Conservation (phyloP, 2,329 filamentous ascomycete species). For the Fusarium verticillioides region DNA sequence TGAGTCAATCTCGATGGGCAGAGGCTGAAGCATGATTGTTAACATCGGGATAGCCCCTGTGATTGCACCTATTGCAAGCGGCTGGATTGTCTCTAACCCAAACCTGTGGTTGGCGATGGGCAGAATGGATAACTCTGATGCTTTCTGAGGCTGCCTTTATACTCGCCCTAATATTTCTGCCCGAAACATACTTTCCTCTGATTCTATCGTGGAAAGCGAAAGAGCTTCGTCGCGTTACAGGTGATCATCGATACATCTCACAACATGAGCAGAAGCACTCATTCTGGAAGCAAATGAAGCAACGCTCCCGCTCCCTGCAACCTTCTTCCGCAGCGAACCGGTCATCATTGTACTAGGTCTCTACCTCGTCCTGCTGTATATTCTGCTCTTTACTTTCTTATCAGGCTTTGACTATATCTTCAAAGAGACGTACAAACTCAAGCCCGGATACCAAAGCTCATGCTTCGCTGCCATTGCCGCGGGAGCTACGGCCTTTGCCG, state of each 20-base stretch:
- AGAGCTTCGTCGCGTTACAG: constrained; percentile 68
- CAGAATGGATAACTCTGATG: constrained; percentile 72
- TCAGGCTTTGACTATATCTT: constrained; percentile 63
- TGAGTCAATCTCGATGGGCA: neutral
- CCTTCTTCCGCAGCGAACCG: constrained; percentile 50
- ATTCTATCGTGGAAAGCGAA: constrained; percentile 69
- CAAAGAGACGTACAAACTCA: constrained; percentile 52
- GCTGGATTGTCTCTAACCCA: neutral
- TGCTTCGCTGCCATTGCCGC: constrained; percentile 56
- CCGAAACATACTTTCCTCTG: constrained; percentile 70
- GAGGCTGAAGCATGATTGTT: too few relatives aligned
- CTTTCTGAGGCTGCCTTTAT: constrained; percentile 66
- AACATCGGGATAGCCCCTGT: neutral
- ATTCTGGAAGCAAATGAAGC: constrained; percentile 63
- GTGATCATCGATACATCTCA: constrained; percentile 68
- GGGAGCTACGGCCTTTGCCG: constrained; percentile 49
- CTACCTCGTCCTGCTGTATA: constrained; percentile 64
- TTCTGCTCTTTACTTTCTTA: constrained; percentile 63
- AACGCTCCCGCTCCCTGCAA: constrained; percentile 55
- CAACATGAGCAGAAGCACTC: constrained; percentile 67
- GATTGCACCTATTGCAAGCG: neutral
- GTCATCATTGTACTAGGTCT: constrained; percentile 56
- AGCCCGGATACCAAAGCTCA: constrained; percentile 53
- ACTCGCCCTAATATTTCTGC: constrained; percentile 67
- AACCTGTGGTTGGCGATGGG: constrained; percentile 63